Percentiles rank a stretch among this genome's conserved stretches.
These are phyloP conservation scores for Ustilaginoidea virens DNA, from an alignment of 2,329 filamentous ascomycete species.

Conservation along the genomic window DNA sequence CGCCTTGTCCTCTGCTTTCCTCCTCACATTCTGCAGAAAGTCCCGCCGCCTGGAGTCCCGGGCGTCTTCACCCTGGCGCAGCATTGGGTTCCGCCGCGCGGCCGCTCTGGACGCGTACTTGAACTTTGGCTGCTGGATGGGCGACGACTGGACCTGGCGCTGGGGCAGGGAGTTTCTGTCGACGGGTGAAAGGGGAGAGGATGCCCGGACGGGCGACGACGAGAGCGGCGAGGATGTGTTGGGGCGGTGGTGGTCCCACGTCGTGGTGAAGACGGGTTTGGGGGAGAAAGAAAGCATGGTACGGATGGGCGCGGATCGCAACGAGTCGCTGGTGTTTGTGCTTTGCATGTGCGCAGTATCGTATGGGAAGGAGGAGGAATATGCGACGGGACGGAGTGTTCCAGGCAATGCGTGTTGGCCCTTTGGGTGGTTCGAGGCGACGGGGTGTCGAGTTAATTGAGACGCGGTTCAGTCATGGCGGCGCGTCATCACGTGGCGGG, in stretches of 20 bases:
- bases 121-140: conserved; percentile 24
- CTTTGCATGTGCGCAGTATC: conserved; percentile 3
- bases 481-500: conserved; percentile 17
- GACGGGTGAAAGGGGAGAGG: conserved; percentile 28
- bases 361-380: background rate
- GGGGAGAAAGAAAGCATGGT: conserved; percentile 27
- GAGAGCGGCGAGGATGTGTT: conserved; percentile 39
- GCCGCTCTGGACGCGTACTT: conserved; percentile 39
- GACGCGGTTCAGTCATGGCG: conserved; percentile 11
- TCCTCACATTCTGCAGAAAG: conserved; percentile 53
- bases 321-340: background rate
- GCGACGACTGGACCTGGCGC: conserved; percentile 29
- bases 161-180: conserved; percentile 25
- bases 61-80: conserved; percentile 43
- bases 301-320: conserved; percentile 5
- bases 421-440: too few species aligned
- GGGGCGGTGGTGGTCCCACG: conserved; percentile 32
- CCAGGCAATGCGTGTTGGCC: too few species aligned
- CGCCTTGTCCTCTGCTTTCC: conserved; percentile 40
- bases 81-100: conserved; percentile 46
- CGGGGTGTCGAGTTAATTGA: background rate
- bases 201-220: conserved; percentile 41
- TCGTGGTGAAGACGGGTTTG: conserved; percentile 26
- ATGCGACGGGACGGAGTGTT: too few species aligned
- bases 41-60: conserved; percentile 49